Conservation (phyloP, 495 filamentous ascomycete genomes). For the Talaromyces nanjingensis region DNA sequence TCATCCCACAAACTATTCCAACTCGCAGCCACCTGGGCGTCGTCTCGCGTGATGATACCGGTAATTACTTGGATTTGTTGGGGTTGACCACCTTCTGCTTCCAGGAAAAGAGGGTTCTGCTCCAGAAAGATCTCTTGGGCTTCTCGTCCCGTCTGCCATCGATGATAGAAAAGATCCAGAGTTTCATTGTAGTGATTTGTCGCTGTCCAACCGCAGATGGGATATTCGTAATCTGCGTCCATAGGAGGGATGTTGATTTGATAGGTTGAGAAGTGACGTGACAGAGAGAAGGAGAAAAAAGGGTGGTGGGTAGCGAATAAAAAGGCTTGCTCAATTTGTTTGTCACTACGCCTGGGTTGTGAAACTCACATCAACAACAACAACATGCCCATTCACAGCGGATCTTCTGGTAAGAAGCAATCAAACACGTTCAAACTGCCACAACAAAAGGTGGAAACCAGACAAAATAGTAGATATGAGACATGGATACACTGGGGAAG, state of each 20-base stretch:
- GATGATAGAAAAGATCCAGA: constrained; percentile 11
- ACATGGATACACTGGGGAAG: constrained; percentile 5
- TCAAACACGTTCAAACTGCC: not conserved
- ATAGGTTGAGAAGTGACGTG: not conserved
- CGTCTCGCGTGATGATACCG: not conserved
- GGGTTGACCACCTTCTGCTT: not conserved
- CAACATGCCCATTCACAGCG: not conserved
- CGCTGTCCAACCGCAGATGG: not conserved
- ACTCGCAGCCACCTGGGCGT: not conserved
- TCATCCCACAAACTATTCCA: constrained; percentile 4
- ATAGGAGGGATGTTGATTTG: not conserved
- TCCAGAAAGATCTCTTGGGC: constrained; percentile 3
- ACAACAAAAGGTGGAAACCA: constrained; percentile 10
- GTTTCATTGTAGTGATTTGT: not conserved
- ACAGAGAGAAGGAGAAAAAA: not conserved
- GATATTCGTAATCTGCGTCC: constrained; percentile 1
- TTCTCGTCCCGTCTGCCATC: constrained; percentile 7
- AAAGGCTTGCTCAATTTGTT: not conserved
- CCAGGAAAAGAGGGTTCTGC: not conserved
- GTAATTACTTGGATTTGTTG: not conserved
- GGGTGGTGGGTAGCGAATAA: not conserved
- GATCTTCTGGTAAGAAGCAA: not conserved
- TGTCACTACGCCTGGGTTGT: not conserved
- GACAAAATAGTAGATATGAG: constrained; percentile 10
- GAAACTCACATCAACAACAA: not conserved